phyloP scores from a whole-genome alignment of 768 basidiomycete species.

The Megacollybia marginata region DNA sequence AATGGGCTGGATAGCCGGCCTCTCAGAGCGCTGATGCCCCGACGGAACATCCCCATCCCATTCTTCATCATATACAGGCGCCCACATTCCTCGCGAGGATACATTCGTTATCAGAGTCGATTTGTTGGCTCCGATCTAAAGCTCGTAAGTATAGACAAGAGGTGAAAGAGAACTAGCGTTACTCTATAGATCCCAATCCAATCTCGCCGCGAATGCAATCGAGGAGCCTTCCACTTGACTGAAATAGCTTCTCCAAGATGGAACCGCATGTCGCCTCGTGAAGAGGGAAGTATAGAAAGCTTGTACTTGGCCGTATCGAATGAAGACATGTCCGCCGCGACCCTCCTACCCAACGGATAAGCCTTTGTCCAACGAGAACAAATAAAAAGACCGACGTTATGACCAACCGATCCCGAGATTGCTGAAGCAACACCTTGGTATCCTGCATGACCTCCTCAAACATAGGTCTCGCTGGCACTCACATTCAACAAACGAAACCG shows the following conservation, averaged over 20 bases:
- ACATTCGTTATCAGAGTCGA: conserved; percentile 77
- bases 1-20: conserved; percentile 14
- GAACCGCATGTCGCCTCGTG: conserved; percentile 52
- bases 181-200: conserved; percentile 95
- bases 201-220: conserved; percentile 81
- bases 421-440: conserved; percentile 84
- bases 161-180: conserved; percentile 12
- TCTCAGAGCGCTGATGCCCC: conserved; percentile 28
- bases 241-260: conserved; percentile 88
- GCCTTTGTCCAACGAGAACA: conserved; percentile 1
- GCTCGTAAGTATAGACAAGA: conserved; percentile 1
- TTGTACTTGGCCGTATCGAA: conserved; percentile 80
- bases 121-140: conserved; percentile 80
- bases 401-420: conserved; percentile 83
- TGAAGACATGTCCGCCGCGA: conserved; percentile 73
- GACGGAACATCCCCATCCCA: conserved; percentile 86
- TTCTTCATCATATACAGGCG: conserved; percentile 84
- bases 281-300: conserved; percentile 48
- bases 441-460: conserved; percentile 90
- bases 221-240: conserved; percentile 83
- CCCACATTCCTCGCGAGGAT: conserved; percentile 86
- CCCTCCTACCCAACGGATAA: conserved; percentile 43
- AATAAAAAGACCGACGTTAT: conserved; percentile 62
- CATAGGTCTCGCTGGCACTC: conserved; percentile 64
- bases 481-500: neutral